Evolutionary conservation across 768 basidiomycete genomes (phyloP).

Genomic region (Chalciporus piperatus): DNA sequence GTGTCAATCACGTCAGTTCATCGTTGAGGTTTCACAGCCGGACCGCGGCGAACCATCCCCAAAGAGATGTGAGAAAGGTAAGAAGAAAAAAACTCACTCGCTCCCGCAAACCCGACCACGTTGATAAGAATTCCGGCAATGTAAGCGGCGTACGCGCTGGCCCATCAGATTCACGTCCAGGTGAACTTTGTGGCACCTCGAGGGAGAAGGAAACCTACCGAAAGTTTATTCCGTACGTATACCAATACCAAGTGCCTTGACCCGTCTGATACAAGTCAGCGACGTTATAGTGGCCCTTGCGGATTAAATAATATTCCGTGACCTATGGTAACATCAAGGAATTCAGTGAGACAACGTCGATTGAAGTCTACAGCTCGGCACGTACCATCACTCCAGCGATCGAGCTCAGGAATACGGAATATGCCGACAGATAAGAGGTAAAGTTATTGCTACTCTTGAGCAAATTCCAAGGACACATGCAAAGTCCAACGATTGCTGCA

Average conservation of each 20-base stretch:
- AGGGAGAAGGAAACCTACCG: constrained; percentile 36
- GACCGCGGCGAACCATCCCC: not conserved
- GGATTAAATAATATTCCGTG: constrained; percentile 74
- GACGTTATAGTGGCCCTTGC: constrained; percentile 68
- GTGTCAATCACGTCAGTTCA: not conserved
- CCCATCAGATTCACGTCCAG: no score
- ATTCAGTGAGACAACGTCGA: not conserved
- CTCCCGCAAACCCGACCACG: constrained; percentile 77
- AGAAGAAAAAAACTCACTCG: constrained; percentile 43
- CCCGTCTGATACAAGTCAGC: constrained; percentile 62
- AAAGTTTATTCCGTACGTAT: constrained; percentile 71
- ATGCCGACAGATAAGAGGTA: constrained; percentile 78
- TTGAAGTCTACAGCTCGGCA: not conserved
- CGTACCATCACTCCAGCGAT: constrained; percentile 78
- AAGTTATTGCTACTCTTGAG: constrained; percentile 72
- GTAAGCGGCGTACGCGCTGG: constrained; percentile 64
- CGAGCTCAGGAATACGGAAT: constrained; percentile 77
- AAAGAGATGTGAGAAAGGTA: not conserved
- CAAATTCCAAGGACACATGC: constrained; percentile 76
- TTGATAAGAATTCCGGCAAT: constrained; percentile 78
- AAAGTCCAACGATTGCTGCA: constrained; percentile 73
- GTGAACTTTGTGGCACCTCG: constrained; percentile 10
- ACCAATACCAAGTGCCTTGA: constrained; percentile 68
- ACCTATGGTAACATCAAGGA: constrained; percentile 40
- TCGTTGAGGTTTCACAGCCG: not conserved